Evolutionary conservation across 805 yeast species (phyloP).

Genomic region (Tetrapisispora iriomotensis): DNA sequence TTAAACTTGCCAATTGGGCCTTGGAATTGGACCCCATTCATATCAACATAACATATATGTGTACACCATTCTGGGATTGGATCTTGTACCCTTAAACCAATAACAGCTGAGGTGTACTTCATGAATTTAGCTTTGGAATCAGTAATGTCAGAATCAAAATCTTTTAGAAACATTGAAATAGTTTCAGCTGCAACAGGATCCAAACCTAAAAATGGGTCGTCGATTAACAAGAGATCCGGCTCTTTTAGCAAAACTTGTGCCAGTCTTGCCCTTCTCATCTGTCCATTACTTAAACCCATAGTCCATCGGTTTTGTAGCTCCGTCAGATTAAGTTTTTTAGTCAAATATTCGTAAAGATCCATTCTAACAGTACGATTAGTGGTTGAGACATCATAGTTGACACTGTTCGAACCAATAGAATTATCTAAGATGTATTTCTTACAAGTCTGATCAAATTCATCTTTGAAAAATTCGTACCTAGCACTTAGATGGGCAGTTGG

Average conservation of each 20-base stretch:
- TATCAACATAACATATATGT: constrained; percentile 52
- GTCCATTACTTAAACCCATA: constrained; percentile 87
- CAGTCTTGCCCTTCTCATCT: constrained; percentile 78
- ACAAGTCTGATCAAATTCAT: constrained; percentile 69
- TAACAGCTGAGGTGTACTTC: constrained; percentile 37
- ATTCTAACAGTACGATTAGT: constrained; percentile 25
- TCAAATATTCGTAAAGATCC: constrained; percentile 33
- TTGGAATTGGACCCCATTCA: constrained; percentile 38
- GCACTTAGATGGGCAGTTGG: constrained; percentile 74
- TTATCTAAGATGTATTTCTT: constrained; percentile 48
- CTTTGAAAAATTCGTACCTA: constrained; percentile 79
- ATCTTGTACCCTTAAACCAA: constrained; percentile 76
- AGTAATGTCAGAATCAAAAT: constrained; percentile 10
- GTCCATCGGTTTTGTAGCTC: constrained; percentile 65
- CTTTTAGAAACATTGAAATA: constrained; percentile 37
- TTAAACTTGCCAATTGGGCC: constrained; percentile 35
- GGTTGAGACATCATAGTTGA: constrained; percentile 29
- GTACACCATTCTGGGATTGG: constrained; percentile 70
- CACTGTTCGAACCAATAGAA: constrained; percentile 34
- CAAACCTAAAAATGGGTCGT: constrained; percentile 87
- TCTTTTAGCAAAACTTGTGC: constrained; percentile 60
- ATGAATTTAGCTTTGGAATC: background rate
- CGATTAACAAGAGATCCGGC: constrained; percentile 63
- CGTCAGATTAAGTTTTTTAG: constrained; percentile 43
- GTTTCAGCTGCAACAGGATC: constrained; percentile 62